Base-by-base conservation (phyloP, 2,329 filamentous ascomycete species). In the Sporothrix protearum region DNA sequence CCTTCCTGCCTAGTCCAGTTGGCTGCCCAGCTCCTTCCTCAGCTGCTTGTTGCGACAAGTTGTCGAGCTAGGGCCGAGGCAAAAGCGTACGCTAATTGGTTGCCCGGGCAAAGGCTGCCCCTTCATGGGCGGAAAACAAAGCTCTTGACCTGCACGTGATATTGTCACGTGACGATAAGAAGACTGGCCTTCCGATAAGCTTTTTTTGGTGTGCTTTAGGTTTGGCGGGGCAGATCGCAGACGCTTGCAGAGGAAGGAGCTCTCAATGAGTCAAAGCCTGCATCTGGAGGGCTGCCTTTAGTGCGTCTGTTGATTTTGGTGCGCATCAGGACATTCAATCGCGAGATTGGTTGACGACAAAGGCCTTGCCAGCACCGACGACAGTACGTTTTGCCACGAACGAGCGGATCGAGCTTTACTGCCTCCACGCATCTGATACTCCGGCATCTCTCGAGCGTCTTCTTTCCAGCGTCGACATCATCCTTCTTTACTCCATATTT, bases 101-200 rank as follows among this genome's bases (percentile, higher is more conserved):
- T 74, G 73, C 64, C 73, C 69, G 68, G 73, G 47, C 71, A 74
- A 71, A 68, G n/a, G 36, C 36, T 42, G 7, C 12, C 19, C 36
- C 19, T 19, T 63, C 28, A 36, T 55, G 55, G 30, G 16, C 39
- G 53, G 53, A 57, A 57, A 57, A 30, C 28, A n/a, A 57, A 28
- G 4, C n/a, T n/a, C 6, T 14, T 5, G 53, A 7, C 36, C 10
- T 70, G 3, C 71, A 72, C 71, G 71, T 72, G 71, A 72, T 53
- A 45, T 0, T 16, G 4, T 36, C 55, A 49, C 47, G 55, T 70
- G 55, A 5, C 2, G 57, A 70, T 70, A 70, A 64, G 19, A 12
- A 5, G 8, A 8, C 33, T 19, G 0, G 1, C 4, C 1, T 19
- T 14, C 14, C 6, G 57, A 70, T 69, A 69, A n/a, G 3, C 9